Evolutionary conservation across 2,329 filamentous ascomycete genomes (phyloP).

Genomic region (Leptodontidium sp.): DNA sequence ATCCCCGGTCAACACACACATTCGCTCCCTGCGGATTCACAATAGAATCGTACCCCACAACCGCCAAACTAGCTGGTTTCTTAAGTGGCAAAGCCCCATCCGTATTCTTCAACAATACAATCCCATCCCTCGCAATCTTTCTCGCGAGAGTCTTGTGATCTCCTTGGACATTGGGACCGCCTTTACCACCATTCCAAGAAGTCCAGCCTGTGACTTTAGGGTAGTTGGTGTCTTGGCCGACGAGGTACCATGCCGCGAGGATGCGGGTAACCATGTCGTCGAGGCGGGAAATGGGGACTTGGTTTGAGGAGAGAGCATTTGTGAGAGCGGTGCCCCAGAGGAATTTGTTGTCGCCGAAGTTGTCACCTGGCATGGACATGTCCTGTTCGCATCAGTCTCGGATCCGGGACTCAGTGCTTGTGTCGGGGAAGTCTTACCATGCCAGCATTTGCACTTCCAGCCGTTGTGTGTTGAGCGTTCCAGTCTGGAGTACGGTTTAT

Average conservation of each 20-base stretch:
- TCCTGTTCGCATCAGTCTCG: slow-evolving; percentile 50
- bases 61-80: slow-evolving; percentile 60
- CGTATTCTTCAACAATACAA: slow-evolving; percentile 74
- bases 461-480: slow-evolving; percentile 78
- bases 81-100: slow-evolving; percentile 63
- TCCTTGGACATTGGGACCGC: slow-evolving; percentile 58
- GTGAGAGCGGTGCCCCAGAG: slow-evolving; percentile 64
- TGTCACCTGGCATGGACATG: slow-evolving; percentile 82
- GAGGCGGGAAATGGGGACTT: slow-evolving; percentile 65
- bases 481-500: slow-evolving; percentile 64
- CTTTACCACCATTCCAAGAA: slow-evolving; percentile 42
- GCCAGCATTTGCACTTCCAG: slow-evolving; percentile 70
- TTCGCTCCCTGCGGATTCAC: slow-evolving; percentile 70
- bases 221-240: slow-evolving; percentile 56
- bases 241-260: slow-evolving; percentile 67
- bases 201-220: slow-evolving; percentile 63
- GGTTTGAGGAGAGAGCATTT: slow-evolving; percentile 59
- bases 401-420: not conserved
- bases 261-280: slow-evolving; percentile 74
- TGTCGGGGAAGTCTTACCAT: slow-evolving; percentile 53
- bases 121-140: slow-evolving; percentile 62
- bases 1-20: slow-evolving; percentile 67
- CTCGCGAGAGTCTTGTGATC: slow-evolving; percentile 70
- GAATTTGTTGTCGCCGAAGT: slow-evolving; percentile 58
- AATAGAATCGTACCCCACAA: slow-evolving; percentile 70